Evolutionary conservation across 2,329 filamentous ascomycete genomes (phyloP).

Genomic region (Xylariaceae sp.): DNA sequence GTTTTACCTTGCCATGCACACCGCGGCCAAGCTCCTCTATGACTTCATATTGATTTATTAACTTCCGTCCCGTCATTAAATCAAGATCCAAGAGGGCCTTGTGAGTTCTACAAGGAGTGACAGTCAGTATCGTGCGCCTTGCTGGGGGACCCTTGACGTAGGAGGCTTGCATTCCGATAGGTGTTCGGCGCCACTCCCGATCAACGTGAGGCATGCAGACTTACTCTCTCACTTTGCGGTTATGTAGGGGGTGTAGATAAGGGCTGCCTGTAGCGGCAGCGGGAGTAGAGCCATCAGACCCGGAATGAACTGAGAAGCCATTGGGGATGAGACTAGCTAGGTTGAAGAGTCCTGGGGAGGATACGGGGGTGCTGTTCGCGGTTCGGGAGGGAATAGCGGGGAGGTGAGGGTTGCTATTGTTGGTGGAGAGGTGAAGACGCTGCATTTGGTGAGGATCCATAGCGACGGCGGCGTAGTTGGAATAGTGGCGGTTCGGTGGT

Average conservation of each 20-base stretch:
- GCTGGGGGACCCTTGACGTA: neutral
- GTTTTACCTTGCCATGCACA: constrained; percentile 95
- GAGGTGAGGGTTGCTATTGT: constrained; percentile 34
- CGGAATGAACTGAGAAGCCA: constrained; percentile 37
- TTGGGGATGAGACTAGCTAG: constrained; percentile 42
- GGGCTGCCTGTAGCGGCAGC: constrained; percentile 49
- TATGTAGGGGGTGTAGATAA: constrained; percentile 65
- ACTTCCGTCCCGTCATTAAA: constrained; percentile 81
- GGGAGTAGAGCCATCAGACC: constrained; percentile 52
- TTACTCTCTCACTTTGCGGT: constrained; percentile 71
- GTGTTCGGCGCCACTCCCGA: neutral
- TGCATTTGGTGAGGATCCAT: constrained; percentile 33
- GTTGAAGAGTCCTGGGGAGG: constrained; percentile 58
- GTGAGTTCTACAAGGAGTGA: constrained; percentile 58
- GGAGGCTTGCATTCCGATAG: neutral
- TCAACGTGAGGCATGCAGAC: constrained; percentile 32
- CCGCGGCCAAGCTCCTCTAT: constrained; percentile 93
- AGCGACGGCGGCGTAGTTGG: constrained; percentile 23
- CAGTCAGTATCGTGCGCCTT: constrained; percentile 10
- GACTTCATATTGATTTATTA: constrained; percentile 97
- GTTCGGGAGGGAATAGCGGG: constrained; percentile 43
- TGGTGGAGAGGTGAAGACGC: constrained; percentile 33
- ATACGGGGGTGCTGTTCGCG: constrained; percentile 52
- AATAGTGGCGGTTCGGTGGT: constrained; percentile 22
- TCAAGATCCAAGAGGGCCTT: constrained; percentile 89